A percentile compares a stretch with the other conserved stretches of the same genome.
Conservation (phyloP, 2,329 filamentous ascomycete species). For the Talaromyces pinophilus region DNA sequence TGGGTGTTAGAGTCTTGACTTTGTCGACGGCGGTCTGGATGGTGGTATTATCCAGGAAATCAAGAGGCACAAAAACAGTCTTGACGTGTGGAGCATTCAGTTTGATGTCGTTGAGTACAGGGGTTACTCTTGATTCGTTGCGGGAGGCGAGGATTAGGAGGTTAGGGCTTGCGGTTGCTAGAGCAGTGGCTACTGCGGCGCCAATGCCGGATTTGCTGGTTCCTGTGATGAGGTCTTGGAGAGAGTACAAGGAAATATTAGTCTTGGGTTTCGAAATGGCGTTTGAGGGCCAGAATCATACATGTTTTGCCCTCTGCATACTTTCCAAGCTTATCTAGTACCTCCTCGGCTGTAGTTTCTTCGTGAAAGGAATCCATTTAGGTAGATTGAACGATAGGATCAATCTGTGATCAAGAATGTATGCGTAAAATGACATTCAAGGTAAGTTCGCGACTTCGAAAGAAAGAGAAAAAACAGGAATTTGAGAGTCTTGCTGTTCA, state of each 20-base stretch:
- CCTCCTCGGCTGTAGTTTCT: neutral
- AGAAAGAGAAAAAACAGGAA: neutral
- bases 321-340: neutral
- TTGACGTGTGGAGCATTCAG: neutral
- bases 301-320: neutral
- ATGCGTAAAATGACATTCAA: neutral
- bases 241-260: neutral
- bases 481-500: neutral
- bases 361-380: neutral
- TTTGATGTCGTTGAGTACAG: neutral
- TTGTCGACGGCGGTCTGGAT: too few species aligned
- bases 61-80: neutral
- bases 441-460: neutral
- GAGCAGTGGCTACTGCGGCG: neutral
- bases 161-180: neutral
- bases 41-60: neutral
- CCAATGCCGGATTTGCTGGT: neutral
- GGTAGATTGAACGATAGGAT: neutral
- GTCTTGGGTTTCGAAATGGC: neutral
- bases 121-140: neutral
- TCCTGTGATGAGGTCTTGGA: neutral
- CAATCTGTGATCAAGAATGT: neutral
- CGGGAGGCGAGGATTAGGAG: too few species aligned
- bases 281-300: neutral
- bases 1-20: too few species aligned